Evolutionary conservation across 768 basidiomycete genomes (phyloP).

Genomic region (Rhizopogon roseolus): DNA sequence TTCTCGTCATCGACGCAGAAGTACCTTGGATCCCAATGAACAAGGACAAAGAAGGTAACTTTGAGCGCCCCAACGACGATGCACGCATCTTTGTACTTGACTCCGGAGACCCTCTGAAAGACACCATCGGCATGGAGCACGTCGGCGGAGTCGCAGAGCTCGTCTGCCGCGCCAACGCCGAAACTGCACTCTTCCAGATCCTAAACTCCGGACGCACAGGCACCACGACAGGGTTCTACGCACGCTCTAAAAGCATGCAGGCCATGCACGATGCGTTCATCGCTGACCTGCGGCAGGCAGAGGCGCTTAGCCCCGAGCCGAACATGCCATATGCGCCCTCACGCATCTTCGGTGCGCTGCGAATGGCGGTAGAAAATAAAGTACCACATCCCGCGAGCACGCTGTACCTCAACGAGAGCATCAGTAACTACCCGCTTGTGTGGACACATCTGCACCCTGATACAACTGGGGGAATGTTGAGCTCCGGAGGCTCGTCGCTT

Average conservation of each 20-base stretch:
- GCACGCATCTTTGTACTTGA: slow-evolving; percentile 60
- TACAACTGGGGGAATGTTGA: slow-evolving; percentile 42
- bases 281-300: slow-evolving; percentile 23
- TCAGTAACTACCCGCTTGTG: slow-evolving; percentile 48
- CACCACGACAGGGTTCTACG: slow-evolving; percentile 4
- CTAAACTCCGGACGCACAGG: slow-evolving; percentile 22
- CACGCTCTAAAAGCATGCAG: slow-evolving; percentile 14
- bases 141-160: slow-evolving; percentile 45
- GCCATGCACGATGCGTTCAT: slow-evolving; percentile 23
- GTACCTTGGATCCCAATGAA: slow-evolving; percentile 59
- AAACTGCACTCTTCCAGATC: slow-evolving; percentile 47
- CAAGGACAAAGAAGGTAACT: slow-evolving; percentile 26
- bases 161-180: slow-evolving; percentile 53
- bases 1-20: slow-evolving; percentile 62
- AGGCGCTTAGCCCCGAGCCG: slow-evolving; percentile 20
- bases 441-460: slow-evolving; percentile 59
- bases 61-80: slow-evolving; percentile 30
- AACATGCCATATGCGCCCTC: slow-evolving; percentile 32
- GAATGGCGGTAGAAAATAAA: slow-evolving; percentile 30
- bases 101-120: slow-evolving; percentile 57
- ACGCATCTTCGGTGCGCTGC: slow-evolving; percentile 45
- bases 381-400: slow-evolving; percentile 11
- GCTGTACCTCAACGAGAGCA: slow-evolving; percentile 59
- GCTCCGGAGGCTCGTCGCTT: slow-evolving; percentile 61
- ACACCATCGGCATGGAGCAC: slow-evolving; percentile 42